Base-by-base conservation (phyloP, 805 yeast genomes). In the Cyberlindnera japonica region DNA sequence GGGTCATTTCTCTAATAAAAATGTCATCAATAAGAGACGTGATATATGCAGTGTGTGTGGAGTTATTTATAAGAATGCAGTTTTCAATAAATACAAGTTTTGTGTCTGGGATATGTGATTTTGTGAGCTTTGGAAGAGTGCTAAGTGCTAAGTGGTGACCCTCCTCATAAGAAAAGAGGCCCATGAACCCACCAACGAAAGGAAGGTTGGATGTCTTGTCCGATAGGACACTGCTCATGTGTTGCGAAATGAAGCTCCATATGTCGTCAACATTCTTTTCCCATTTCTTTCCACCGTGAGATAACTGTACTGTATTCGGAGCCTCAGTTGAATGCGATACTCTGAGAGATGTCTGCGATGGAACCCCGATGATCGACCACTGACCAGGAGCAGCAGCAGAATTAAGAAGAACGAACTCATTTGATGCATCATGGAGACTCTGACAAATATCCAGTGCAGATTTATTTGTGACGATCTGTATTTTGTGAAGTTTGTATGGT, bases 171-270 rank as follows among this genome's bases (percentile, higher is more conserved):
- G 95, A 83, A 10, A 93, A 61, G 30, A 83, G 68, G 5, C 99
- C 99, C 40, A 90, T 67, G 23, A 86, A 69, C 0, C 99, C 99
- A n/a, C 99, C 98, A 41, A 79, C 65, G 53, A 93, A 93, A 1
- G 96, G 95, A 15, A 87, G 64, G 0, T 65, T 62, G 7, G 66
- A 39, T 14, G 23, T 8, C 11, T 22, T 40, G 31, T 34, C 51
- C 24, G 40, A 45, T 13, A 63, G 59, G 40, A 54, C 51, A 6
- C 54, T 41, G 8, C 62, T 50, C 79, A 84, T 77, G 34, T 61
- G 69, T 2, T 57, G 39, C 0, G 83, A 74, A 12, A 83, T 47
- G 44, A 55, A 72, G 4, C 64, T 52, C 86, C 88, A 84, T 13
- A 79, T 39, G 18, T 19, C 17, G 18, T 57, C n/a, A 68, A 58